Evolutionary conservation across 2,329 filamentous ascomycete species (phyloP), one percentile per base, ranked within the genome.

Genomic region (Paecilomyces variotii): DNA sequence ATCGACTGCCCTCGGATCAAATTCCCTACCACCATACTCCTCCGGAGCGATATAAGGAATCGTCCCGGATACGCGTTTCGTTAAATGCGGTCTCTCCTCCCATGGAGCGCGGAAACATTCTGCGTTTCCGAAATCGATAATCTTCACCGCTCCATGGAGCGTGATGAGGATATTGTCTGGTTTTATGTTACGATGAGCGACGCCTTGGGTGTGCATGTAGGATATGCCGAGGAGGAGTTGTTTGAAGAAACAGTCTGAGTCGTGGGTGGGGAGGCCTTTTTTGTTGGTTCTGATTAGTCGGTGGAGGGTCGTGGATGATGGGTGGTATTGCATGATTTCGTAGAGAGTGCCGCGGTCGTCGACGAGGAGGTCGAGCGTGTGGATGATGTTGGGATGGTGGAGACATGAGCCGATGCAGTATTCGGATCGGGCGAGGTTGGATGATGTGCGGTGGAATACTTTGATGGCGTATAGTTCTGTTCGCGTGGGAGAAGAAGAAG

Each of bases 71-170:
- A 96, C 83, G 51, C 91, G 91, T 35, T 89, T 90, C 3, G 92
- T 91, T 89, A 95, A 92, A 76, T 95, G 91, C 30, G 90, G 86
- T 69, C 94, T 89, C 53, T 88, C 89, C 74, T 96, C 91, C 91
- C 91, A 96, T 2, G 91, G 91, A 89, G 95, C 94, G 60, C 91
- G 86, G 80, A 96, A 95, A 81, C 91, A 96, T 74, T 96, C 91
- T 68, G 91, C 90, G 66, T 94, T 74, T 51, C 82, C 82, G 63
- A 85, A 84, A 68, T 85, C 82, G 9, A 79, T 82, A 65, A 84
- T 83, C 68, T 84, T 85, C 56, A 85, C 72, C 10, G 79, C 76
- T 12, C 82, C 82, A 63, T 82, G 80, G 67, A 80, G 83, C 59
- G 82, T 81, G 59, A 85, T 81, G 64, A 85, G 77, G 57, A 84